Conservation (phyloP, 2,329 filamentous ascomycete species). For the Colletotrichum spinosum region DNA sequence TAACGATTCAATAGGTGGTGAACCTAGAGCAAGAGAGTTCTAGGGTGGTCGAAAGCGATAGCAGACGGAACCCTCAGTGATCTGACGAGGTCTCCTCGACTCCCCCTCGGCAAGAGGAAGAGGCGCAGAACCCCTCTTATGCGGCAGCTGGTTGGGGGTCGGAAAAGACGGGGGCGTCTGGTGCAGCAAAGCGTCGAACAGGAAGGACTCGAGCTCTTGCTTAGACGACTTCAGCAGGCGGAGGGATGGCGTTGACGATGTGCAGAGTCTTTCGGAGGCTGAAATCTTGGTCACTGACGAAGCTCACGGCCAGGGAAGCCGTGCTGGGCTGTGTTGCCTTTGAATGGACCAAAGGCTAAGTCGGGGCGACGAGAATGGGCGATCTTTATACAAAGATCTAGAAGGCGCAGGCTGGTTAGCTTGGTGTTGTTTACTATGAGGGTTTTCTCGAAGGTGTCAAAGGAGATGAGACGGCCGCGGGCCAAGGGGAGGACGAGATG, state of each 20-base stretch:
- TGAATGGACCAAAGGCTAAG: constrained; percentile 75
- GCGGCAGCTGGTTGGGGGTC: constrained; percentile 91
- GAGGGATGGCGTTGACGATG: constrained; percentile 74
- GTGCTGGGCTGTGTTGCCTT: constrained; percentile 70
- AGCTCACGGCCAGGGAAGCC: constrained; percentile 71
- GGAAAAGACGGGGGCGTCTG: constrained; percentile 64
- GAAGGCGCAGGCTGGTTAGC: constrained; percentile 9
- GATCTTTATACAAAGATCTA: constrained; percentile 39
- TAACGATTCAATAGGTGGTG: constrained; percentile 34
- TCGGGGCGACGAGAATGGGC: constrained; percentile 26
- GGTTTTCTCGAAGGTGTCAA: constrained; percentile 4
- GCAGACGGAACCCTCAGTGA: constrained; percentile 88
- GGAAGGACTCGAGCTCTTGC: constrained; percentile 58
- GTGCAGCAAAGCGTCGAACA: constrained; percentile 63
- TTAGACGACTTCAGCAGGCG: constrained; percentile 63
- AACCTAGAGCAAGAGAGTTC: constrained; percentile 59
- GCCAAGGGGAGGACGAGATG: background rate
- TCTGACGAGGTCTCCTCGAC: constrained; percentile 98
- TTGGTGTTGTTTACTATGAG: constrained; percentile 9
- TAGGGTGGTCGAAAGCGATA: constrained; percentile 98
- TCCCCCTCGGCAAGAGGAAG: constrained; percentile 99
- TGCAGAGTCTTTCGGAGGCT: constrained; percentile 72
- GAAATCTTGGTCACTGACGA: constrained; percentile 78
- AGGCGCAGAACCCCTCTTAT: constrained; percentile 98
- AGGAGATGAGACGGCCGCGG: background rate